Evolutionary conservation across 805 yeast species (phyloP), one percentile per base, ranked within the genome.

Genomic region (Kodamaea leandrae): DNA sequence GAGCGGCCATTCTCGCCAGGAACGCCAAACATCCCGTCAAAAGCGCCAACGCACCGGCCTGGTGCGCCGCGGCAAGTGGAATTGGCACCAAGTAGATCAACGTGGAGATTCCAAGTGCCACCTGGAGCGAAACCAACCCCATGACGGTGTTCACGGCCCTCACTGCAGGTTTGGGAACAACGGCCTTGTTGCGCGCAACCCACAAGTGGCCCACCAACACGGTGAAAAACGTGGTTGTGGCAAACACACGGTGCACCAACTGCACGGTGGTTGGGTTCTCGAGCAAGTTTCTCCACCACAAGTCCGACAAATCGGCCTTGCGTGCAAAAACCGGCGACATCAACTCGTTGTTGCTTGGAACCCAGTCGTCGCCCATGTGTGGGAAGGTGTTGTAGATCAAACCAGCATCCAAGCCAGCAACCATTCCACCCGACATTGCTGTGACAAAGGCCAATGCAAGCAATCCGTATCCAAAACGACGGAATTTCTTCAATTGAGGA

Each of bases 341-440:
- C 37, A 93, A 68, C 61, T 93, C 99, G 48, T 74, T 66, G n/a
- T 58, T 63, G 13, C 85, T 76, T 7, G 99, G 99, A 27, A 85
- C 49, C 66, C 77, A 74, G 29, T 77, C 78, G 37, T 87, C 87
- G 30, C 98, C 98, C 99, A 93, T 93, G 54, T 83, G 86, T 23
- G 99, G 99, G 76, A 89, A 93, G 3, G 95, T 83, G 63, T 93
- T 93, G 65, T 93, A 93, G 50, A 93, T 89, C 63, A 90, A 71
- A 37, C 99, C 99, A 2, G 99, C 99, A 64, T 93, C 99, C 41
- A 93, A 72, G 6, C 99, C 99, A 12, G 99, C 99, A 33, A 93
- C 99, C 74, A 93, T 80, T 12, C 96, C 97, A 46, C 99, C 99
- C 8, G 96, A 79, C 95, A 93, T 85, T 13, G 97, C 96, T 14